Base-by-base conservation (phyloP, 257 asterid species). In the Solanum raphanifolium region DNA sequence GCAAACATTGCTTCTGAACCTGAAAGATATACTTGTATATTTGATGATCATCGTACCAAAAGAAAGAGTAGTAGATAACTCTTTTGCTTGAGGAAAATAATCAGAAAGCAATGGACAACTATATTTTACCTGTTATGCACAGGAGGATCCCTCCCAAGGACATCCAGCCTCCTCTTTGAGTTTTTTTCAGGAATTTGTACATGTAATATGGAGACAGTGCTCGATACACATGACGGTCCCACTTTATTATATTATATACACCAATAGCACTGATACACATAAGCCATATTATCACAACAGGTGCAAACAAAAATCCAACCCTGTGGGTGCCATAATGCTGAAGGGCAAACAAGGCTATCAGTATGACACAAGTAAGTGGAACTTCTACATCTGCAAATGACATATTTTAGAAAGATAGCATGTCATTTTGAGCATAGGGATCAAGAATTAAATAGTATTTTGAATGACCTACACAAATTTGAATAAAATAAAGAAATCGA, bases 1-100 rank as follows among this genome's bases (percentile, higher is more conserved):
- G 99, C 99, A 91, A 94, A 96, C 99, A 96, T 96, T 48, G 99
- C 99, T 93, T 96, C 99, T 9, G 99, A 96, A 90, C 99, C 99
- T 96, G 98, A 84, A 87, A 87, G 76, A 43, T 23, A 60, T 20
- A 55, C 65, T 65, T 87, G 48, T 38, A 35, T 86, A 87, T 74
- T 48, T 82, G 25, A 52, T 31, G 39, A 82, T 48, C 69, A 82
- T 82, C 16, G 18, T 46, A 52, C 20, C 48, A 52, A 90, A 88
- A 76, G 38, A 41, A 41, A 29, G 11, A 87, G 13, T 12, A 60
- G 69, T 3, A 66, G 27, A 23, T 55, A 84, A 55, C 23, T 23
- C 38, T 48, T 39, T 73, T 31, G 29, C 48, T 76, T 13, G 36
- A 65, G 84, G 34, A 29, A 60, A 58, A 41, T 65, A 52, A 75